Base-by-base conservation (phyloP, 768 basidiomycete species). In the Pholiota microspora region DNA sequence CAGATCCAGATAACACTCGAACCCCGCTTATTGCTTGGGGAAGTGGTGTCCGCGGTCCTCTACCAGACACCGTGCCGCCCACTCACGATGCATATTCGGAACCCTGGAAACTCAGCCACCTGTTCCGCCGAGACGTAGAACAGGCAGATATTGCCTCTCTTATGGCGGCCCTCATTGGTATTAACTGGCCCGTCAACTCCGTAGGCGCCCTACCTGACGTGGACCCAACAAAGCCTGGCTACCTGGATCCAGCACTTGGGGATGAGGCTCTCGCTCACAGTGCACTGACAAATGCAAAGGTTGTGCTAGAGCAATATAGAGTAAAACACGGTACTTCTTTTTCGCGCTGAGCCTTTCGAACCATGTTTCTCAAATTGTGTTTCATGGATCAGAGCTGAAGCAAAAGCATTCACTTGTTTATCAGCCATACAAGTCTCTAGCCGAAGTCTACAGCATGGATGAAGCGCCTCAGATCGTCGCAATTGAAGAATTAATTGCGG, bases 21-120 rank as follows among this genome's bases (percentile, higher is more conserved):
- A 94, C 92, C 1, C 92, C 92, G 15, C 76, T 92, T 5, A 76
- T 94, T 18, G 84, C 80, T 1, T 94, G 92, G 92, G 92, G 92
- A 0, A 76, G 82, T 31, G 91, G 91, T 5, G 70, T 93, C 34
- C 82, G 90, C 10, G 79, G 81, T 0, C 89, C 90, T n/a, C 59
- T 86, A 0, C 78, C 79, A 9, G 81, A 86, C 56, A 70, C 71
- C 4, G 60, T 60, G 2, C 73, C 81, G 1, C 81, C 86, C 2
- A 86, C 87, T 0, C 86, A 90, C 51, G 90, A 92, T 60, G 71
- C 76, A 0, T 91, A 86, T 64, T 90, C 90, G 1, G 64, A 62
- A 31, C 75, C 80, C 1, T 93, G 89, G 89, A 67, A 71, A 2
- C 68, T 92, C 2, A 62, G 67, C 1, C 77, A 84, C 47, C 64